phyloP scores from a whole-genome alignment of 805 yeast genomes.

The Yamadazyma phyllophila region DNA sequence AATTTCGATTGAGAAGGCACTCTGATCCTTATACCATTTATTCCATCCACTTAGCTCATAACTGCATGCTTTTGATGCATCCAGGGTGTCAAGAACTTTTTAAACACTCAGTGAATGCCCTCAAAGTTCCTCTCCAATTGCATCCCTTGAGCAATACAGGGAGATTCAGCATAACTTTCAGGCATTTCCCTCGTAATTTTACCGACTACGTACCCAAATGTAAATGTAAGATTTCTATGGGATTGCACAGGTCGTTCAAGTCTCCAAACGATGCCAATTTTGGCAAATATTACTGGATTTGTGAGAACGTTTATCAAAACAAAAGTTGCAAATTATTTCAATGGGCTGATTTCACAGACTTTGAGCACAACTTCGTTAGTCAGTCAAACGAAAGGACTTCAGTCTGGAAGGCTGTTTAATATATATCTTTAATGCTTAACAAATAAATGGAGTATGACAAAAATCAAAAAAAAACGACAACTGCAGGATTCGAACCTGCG shows the following conservation, averaged over 20 bases:
- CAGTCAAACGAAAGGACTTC: constrained; percentile 32
- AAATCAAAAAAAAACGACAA: constrained; percentile 32
- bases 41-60: constrained; percentile 66
- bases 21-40: constrained; percentile 38
- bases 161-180: constrained; percentile 64
- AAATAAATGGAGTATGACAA: too few relatives aligned
- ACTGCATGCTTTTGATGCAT: constrained; percentile 67
- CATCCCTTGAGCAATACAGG: constrained; percentile 41
- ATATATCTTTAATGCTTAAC: neutral
- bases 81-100: constrained; percentile 77
- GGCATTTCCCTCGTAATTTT: constrained; percentile 48
- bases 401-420: constrained; percentile 34
- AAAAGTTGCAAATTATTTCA: constrained; percentile 48
- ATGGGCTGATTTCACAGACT: constrained; percentile 46
- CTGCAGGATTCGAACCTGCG: constrained; percentile 53
- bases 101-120: constrained; percentile 59
- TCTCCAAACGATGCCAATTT: constrained; percentile 31
- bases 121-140: constrained; percentile 45
- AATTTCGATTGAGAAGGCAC: constrained; percentile 54
- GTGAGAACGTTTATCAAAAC: constrained; percentile 46
- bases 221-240: constrained; percentile 49
- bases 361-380: constrained; percentile 31
- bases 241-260: constrained; percentile 54
- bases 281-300: constrained; percentile 68
- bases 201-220: constrained; percentile 42